These are phyloP conservation scores for Lyophyllum semitale DNA, from an alignment of 768 basidiomycete species.

Conservation along the genomic window DNA sequence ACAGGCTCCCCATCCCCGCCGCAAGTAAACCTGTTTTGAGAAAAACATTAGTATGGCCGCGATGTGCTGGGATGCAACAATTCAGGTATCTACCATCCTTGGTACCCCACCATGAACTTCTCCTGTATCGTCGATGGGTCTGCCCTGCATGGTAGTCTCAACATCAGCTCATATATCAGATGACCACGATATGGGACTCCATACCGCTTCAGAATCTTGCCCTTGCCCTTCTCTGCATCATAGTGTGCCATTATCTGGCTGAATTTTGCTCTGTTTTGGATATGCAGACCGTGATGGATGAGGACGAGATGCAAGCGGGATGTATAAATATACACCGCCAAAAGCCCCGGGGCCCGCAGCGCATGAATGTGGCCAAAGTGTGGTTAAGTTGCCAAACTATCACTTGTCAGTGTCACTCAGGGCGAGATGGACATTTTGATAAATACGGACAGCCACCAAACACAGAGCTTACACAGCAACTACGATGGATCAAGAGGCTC, in stretches of 20 bases:
- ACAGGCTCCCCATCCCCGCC: constrained; percentile 69
- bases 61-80: not conserved
- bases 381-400: not conserved
- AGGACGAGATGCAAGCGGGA: not conserved
- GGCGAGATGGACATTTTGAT: constrained; percentile 1
- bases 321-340: constrained; percentile 7
- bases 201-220: constrained; percentile 45
- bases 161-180: not conserved
- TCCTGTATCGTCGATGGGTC: constrained; percentile 78
- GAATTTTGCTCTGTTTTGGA: not conserved
- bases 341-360: not conserved
- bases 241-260: constrained; percentile 25
- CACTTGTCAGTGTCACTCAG: too few species aligned
- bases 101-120: constrained; percentile 85
- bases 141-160: constrained; percentile 39
- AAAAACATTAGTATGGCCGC: not conserved
- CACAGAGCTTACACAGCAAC: not conserved
- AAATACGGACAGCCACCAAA: constrained; percentile 1
- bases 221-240: constrained; percentile 21
- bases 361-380: not conserved
- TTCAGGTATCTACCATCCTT: constrained; percentile 66
- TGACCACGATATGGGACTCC: not conserved
- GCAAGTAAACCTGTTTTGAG: constrained; percentile 64
- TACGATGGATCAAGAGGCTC: constrained; percentile 42
- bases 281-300: constrained; percentile 1